These are phyloP conservation scores for Penicillium sp. DNA, from an alignment of 2,329 filamentous ascomycete species.

Conservation along the genomic window DNA sequence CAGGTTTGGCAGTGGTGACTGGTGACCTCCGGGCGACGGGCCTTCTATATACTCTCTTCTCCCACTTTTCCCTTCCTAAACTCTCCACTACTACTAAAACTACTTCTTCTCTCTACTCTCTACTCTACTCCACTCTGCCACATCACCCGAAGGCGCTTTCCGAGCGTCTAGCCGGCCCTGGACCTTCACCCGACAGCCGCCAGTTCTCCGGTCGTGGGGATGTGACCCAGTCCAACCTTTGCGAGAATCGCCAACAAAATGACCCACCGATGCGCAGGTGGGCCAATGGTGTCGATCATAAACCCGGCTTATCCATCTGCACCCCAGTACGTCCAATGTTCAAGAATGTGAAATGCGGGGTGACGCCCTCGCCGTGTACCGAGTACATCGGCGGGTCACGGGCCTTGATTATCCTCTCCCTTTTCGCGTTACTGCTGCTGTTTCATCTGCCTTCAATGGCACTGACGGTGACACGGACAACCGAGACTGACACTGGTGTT, in stretches of 20 bases:
- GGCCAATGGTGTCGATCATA: conserved; percentile 14
- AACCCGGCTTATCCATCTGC: conserved; percentile 8
- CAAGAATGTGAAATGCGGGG: conserved; percentile 19
- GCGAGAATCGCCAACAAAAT: conserved; percentile 4
- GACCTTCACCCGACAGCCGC: conserved; percentile 12
- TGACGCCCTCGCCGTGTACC: not conserved
- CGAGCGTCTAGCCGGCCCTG: not conserved
- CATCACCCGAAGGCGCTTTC: conserved; percentile 14
- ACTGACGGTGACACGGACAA: not conserved
- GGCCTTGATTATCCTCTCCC: not conserved
- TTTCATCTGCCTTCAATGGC: not conserved
- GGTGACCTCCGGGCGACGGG: not conserved
- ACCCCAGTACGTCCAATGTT: not conserved
- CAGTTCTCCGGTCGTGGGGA: conserved; percentile 1
- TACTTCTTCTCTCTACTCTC: not conserved
- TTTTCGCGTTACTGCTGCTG: not conserved
- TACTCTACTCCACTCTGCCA: not conserved
- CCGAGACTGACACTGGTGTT: not conserved
- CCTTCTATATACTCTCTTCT: not conserved
- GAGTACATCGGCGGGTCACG: not conserved
- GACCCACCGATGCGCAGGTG: conserved; percentile 3
- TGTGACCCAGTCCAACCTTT: not conserved
- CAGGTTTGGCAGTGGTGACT: too few species aligned
- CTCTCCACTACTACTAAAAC: not conserved
- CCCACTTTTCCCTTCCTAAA: not conserved